Evolutionary conservation across 2,329 filamentous ascomycete species (phyloP).

Genomic region (Albophoma yamanashiensis): DNA sequence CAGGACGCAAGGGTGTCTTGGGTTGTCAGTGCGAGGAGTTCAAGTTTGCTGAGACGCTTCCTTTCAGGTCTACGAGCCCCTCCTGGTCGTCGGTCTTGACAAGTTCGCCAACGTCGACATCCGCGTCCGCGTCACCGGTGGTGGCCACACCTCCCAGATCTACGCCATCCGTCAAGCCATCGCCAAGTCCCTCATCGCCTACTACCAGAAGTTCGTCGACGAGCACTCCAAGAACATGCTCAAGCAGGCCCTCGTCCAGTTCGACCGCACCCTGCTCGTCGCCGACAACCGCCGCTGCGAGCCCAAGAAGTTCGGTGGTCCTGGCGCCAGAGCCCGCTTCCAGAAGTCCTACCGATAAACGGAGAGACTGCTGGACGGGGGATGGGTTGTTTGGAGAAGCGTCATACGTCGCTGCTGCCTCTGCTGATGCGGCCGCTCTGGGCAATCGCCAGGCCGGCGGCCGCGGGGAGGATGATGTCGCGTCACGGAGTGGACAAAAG

Average conservation of each 20-base stretch:
- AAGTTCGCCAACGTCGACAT: slow-evolving; percentile 97
- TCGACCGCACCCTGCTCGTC: slow-evolving; percentile 94
- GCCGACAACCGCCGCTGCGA: slow-evolving; percentile 98
- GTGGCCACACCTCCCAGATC: slow-evolving; percentile 95
- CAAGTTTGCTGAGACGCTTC: neutral
- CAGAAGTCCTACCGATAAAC: slow-evolving; percentile 98
- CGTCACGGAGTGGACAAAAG: slow-evolving; percentile 19
- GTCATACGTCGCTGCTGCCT: neutral
- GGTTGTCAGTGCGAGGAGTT: neutral
- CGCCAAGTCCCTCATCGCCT: slow-evolving; percentile 66
- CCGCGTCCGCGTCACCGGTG: slow-evolving; percentile 88
- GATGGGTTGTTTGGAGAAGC: neutral
- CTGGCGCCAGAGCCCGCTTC: slow-evolving; percentile 90
- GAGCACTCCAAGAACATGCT: slow-evolving; percentile 99
- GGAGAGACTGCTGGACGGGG: neutral
- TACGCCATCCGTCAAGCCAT: slow-evolving; percentile 99
- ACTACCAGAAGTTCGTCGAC: slow-evolving; percentile 99
- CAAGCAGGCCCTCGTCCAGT: slow-evolving; percentile 92
- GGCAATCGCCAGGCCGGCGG: slow-evolving; percentile 4
- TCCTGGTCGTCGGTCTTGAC: slow-evolving; percentile 94
- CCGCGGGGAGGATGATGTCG: slow-evolving; percentile 9
- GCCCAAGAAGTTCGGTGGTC: slow-evolving; percentile 97
- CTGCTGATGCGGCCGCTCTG: slow-evolving; percentile 8
- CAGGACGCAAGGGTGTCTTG: neutral
- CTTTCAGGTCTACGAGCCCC: slow-evolving; percentile 84